Evolutionary conservation across 345 rosid genomes (phyloP).

Genomic region (Zanthoxylum bungeanum): DNA sequence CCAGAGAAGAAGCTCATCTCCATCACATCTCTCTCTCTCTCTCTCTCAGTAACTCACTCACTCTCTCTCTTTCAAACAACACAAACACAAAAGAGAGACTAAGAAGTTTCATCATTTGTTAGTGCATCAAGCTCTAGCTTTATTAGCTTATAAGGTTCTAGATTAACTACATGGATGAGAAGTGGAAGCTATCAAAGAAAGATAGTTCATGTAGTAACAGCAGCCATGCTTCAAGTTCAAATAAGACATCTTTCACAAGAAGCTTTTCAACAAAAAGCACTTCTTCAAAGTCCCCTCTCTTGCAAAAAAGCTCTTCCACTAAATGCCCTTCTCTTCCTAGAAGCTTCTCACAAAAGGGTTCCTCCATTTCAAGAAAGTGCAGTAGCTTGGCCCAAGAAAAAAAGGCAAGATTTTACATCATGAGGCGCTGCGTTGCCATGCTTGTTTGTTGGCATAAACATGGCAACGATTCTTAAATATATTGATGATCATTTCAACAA

Average conservation of each 20-base stretch:
- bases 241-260: constrained; percentile 46
- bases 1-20: constrained; percentile 14
- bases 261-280: constrained; percentile 71
- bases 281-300: constrained; percentile 56
- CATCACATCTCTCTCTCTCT: constrained; percentile 4
- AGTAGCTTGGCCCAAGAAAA: constrained; percentile 93
- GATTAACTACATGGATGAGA: constrained; percentile 73
- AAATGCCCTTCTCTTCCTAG: constrained; percentile 43
- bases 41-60: neutral
- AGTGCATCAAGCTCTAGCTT: neutral
- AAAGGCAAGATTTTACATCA: constrained; percentile 92
- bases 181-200: constrained; percentile 66
- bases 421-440: constrained; percentile 98
- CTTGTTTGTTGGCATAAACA: constrained; percentile 98
- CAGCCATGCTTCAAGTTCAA: constrained; percentile 35
- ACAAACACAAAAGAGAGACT: neutral
- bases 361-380: constrained; percentile 68
- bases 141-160: neutral
- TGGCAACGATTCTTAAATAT: constrained; percentile 67
- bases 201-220: constrained; percentile 29
- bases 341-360: constrained; percentile 49
- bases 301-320: constrained; percentile 52
- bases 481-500: neutral
- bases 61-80: neutral
- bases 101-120: constrained; percentile 1